Base-by-base conservation (phyloP, 2,329 filamentous ascomycete genomes). In the Escovopsis sp. region DNA sequence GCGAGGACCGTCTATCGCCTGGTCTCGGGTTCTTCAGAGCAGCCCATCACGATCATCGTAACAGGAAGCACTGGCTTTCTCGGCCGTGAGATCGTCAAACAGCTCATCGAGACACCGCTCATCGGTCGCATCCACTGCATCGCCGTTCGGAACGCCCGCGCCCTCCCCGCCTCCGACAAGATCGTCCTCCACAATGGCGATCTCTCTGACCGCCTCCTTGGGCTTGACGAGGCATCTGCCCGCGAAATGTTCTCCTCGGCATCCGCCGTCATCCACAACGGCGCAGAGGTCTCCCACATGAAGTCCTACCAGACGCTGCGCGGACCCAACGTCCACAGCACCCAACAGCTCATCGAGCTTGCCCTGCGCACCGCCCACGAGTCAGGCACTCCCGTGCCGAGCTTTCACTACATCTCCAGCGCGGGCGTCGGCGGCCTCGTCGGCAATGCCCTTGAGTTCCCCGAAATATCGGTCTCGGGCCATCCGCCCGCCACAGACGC, bases 51-150 rank as follows among this genome's bases (percentile, higher is more conserved):
- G 12, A 19, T 32, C 16, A 18, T 32, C 5, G 9, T 32, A 16
- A 45, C 43, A 4, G 43, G 43, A 2, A 31, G 37, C 3, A 43
- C 42, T 14, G 43, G 43, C 2, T 44, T 36, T 17, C 25, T 43
- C 17, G 33, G 47, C 7, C 33, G 33, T 5, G 26, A 35, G 5
- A 15, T 35, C 11, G 13, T 35, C 17, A 14, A 17, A 11, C 33
- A 35, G 14, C 33, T 35, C 15, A 29, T 23, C 28, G 11, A 12
- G 8, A 6, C 13, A n/a, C 26, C 25, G 4, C 15, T 14, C 17
- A 29, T 35, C 11, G 27, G 4, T 16, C 13, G 16, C 13, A 29
- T 35, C 21, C 25, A 35, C 19, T 28, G 26, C 14, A 14, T 35
- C 21, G 33, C 33, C 2, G 27, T 35, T 7, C 33, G 33, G 7